Percentiles rank a stretch among this genome's conserved stretches.
Conservation (phyloP, 2,329 filamentous ascomycete genomes). For the Atkinsonella hypoxylon region DNA sequence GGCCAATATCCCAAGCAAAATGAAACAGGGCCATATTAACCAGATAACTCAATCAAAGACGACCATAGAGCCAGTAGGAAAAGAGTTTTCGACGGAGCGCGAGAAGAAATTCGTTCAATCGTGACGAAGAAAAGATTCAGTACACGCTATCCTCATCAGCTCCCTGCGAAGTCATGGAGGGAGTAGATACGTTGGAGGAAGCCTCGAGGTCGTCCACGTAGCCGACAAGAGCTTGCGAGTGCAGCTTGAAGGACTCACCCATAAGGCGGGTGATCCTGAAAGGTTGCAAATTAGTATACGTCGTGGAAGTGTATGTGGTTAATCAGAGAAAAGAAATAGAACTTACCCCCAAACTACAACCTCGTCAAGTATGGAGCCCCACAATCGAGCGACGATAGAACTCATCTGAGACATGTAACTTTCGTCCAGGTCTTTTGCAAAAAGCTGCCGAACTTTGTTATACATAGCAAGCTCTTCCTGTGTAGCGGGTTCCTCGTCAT, state of each 20-base stretch:
- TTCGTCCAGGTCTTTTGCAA: conserved; percentile 82
- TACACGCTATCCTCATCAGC: conserved; percentile 63
- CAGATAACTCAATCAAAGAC: background rate
- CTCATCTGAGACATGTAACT: conserved; percentile 74
- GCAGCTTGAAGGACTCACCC: conserved; percentile 95
- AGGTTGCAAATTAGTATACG: conserved; percentile 10
- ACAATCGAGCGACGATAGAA: conserved; percentile 87
- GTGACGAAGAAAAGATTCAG: conserved; percentile 36
- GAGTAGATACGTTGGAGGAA: conserved; percentile 57
- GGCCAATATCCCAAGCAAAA: conserved; percentile 5
- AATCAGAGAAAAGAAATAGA: background rate
- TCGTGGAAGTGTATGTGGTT: background rate
- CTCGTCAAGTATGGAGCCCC: conserved; percentile 97
- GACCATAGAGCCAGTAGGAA: background rate
- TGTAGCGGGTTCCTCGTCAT: conserved; percentile 84
- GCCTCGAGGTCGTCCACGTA: conserved; percentile 77
- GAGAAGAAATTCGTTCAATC: conserved; percentile 32
- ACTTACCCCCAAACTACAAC: conserved; percentile 99
- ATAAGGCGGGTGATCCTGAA: conserved; percentile 81
- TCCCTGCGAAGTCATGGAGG: conserved; percentile 60
- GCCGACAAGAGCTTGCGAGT: conserved; percentile 86
- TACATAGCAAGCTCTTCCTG: conserved; percentile 83
- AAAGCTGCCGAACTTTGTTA: conserved; percentile 80
- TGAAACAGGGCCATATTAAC: background rate
- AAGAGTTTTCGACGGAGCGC: background rate